Evolutionary conservation across 768 basidiomycete species (phyloP), one percentile per base, ranked within the genome.

Genomic region (Lactifluus echinatus): DNA sequence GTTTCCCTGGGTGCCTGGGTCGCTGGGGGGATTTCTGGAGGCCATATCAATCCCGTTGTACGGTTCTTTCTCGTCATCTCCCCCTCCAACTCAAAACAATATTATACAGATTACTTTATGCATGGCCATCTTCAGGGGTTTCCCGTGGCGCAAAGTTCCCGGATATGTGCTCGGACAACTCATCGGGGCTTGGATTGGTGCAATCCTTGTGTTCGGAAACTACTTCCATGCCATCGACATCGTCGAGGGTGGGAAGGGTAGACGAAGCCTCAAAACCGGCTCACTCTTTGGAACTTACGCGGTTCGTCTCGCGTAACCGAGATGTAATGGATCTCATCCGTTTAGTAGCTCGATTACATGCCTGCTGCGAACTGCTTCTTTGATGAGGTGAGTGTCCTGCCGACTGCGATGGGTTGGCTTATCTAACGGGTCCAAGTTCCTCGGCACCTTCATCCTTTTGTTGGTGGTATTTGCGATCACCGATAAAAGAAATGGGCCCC

Each of bases 91-190:
- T 53, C 31, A 15, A 26, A 36, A 26, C 17, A 23, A 15, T 17
- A 46, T 26, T 1, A 8, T 19, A 28, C 31, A 85, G 83, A 76
- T 90, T 24, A 92, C 89, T 17, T 69, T 92, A 49, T 76, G 81
- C 14, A 65, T 89, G 44, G 86, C 85, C 4, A 73, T 79, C 2
- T 82, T 82, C 68, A 81, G 89, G 60, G 77, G 76, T 45, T 90
- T 92, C 69, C 87, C 89, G 0, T 86, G 86, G 84, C 77, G 75
- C 62, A 91, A 91, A 67, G 89, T 89, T 0, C 89, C 89, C 0
- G 75, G 63, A 21, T 89, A 82, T 66, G 78, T 86, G 45, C 65
- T 81, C 48, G 78, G 83, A 0, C 86, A 88, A 66, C 56, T 84
- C 19, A 66, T 87, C 48, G 86, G 85, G 21, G 84, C 71, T 4